Conservation (phyloP, 2,329 filamentous ascomycete genomes). For the Tolypocladium amazonense region DNA sequence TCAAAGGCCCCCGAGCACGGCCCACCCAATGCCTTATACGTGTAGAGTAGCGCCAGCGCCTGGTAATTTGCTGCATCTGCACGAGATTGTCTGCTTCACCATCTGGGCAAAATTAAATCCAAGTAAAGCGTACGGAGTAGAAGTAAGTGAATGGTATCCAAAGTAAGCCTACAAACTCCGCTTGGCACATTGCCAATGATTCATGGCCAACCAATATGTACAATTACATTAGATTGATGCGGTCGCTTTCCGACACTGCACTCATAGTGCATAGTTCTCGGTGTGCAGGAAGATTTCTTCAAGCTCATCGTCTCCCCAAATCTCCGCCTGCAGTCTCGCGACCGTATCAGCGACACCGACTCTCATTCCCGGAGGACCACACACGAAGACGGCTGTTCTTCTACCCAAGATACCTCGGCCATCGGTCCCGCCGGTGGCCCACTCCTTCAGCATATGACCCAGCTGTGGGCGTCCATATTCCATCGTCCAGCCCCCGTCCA, state of each 20-base stretch:
- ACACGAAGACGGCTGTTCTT: conserved; percentile 83
- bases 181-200: not conserved
- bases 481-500: conserved; percentile 75
- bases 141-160: not conserved
- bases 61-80: not conserved
- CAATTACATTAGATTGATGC: not conserved
- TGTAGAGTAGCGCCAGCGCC: too few species aligned
- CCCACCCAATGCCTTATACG: not conserved
- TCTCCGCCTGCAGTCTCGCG: conserved; percentile 68
- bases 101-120: not conserved
- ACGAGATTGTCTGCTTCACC: not conserved
- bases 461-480: conserved; percentile 89
- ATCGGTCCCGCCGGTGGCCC: conserved; percentile 60
- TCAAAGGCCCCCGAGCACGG: not conserved
- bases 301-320: conserved; percentile 66
- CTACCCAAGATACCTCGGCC: conserved; percentile 63
- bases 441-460: conserved; percentile 73
- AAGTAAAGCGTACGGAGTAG: not conserved
- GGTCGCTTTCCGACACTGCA: not conserved
- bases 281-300: conserved; percentile 93
- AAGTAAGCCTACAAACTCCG: not conserved
- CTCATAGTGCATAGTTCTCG: conserved; percentile 81
- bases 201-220: not conserved
- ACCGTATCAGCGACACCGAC: conserved; percentile 81
- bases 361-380: conserved; percentile 78